Evolutionary conservation across 2,329 filamentous ascomycete genomes (phyloP), one percentile per base, ranked within the genome.

Genomic region (Mollisia scopiformis): DNA sequence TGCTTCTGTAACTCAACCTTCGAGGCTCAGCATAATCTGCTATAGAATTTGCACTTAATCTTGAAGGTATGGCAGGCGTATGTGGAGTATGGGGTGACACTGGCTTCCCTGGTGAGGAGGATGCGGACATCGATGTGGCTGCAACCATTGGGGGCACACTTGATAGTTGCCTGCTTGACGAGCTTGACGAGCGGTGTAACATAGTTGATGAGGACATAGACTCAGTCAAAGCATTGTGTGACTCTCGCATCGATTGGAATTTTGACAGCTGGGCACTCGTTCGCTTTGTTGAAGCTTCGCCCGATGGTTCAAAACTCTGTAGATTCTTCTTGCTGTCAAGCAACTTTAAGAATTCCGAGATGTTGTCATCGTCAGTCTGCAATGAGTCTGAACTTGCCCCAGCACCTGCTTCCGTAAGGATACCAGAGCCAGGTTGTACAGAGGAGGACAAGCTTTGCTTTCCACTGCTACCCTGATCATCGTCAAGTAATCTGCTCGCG

Each of bases 131-230:
- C 0, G 91, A 92, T 4, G 89, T 89, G 0, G 93, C 82, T 56
- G 91, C 71, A 46, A 74, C 89, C 74, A 93, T 91, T 62, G 89
- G 82, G 2, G 85, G 84, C 2, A 87, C 82, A 63, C 85, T 86
- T 10, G 81, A 78, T 51, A 88, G 70, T 59, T 87, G 85, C 28
- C 85, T 78, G 66, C 85, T 88, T 0, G 85, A 88, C 0, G 93
- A 91, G 61, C 86, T 91, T 4, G 90, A 92, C 0, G 92, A 95
- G 39, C 91, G 86, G 50, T 96, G 90, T 59, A 97, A 79, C 68
- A 96, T 86, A 69, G 93, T 84, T 0, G 94, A 98, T 0, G 92
- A 95, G 28, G 92, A 92, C 83, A 99, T 92, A 0, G 93, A 97
- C 57, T 99, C 95, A 0, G 92, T 96, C 41, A 99, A 82, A 5